Percentiles rank a stretch among this genome's conserved stretches.
These are phyloP conservation scores for Buddleja alternifolia DNA, from an alignment of 257 asterid genomes.

Conservation along the genomic window DNA sequence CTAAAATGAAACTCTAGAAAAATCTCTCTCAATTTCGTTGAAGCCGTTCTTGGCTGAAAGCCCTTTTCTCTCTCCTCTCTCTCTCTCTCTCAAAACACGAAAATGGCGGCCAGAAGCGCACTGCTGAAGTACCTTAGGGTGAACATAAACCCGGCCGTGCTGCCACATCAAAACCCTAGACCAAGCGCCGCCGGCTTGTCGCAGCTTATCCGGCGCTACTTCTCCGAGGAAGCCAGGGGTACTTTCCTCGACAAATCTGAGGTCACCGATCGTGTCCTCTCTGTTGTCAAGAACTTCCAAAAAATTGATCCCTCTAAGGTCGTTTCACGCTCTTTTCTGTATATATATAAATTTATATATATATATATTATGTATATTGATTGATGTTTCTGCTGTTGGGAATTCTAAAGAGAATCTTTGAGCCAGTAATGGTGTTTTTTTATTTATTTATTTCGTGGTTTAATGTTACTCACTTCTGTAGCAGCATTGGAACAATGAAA, in stretches of 20 bases:
- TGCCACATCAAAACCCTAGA: constrained; percentile 40
- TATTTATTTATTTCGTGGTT: constrained; percentile 1
- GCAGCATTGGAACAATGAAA: neutral
- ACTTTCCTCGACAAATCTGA: constrained; percentile 84
- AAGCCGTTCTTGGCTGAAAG: neutral
- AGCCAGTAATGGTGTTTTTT: too few relatives aligned
- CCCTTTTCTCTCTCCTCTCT: constrained; percentile 3
- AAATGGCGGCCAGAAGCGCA: constrained; percentile 75
- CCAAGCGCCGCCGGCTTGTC: constrained; percentile 35
- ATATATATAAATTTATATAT: too few relatives aligned
- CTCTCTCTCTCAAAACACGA: neutral
- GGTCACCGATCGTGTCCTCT: constrained; percentile 80
- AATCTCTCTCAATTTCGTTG: neutral
- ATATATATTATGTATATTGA: too few relatives aligned
- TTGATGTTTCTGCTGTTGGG: too few relatives aligned
- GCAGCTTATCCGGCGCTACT: constrained; percentile 56
- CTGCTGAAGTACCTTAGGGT: constrained; percentile 70
- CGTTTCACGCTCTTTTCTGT: neutral
- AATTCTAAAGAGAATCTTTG: too few relatives aligned
- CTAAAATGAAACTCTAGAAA: neutral
- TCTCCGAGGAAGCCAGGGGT: constrained; percentile 70
- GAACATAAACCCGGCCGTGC: constrained; percentile 39
- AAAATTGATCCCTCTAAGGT: constrained; percentile 88
- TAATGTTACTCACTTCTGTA: neutral
- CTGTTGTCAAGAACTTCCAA: constrained; percentile 70